phyloP scores from a whole-genome alignment of 2,329 filamentous ascomycete species.

The Botrytis galanthina region DNA sequence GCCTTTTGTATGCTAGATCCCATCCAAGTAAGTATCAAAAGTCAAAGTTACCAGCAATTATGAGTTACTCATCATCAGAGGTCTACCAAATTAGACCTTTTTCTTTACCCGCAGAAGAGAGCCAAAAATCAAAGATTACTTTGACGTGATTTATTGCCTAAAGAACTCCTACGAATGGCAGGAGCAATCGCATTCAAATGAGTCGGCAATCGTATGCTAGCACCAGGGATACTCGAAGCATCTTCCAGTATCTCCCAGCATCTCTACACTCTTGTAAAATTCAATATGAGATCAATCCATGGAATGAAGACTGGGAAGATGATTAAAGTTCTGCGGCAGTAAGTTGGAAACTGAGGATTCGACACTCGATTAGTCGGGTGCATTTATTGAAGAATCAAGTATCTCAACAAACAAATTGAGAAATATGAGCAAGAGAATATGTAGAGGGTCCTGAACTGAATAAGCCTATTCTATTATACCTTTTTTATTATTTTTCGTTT shows the following conservation, averaged over 20 bases:
- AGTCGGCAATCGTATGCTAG: neutral
- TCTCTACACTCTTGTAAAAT: neutral
- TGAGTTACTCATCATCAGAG: neutral
- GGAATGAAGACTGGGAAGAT: neutral
- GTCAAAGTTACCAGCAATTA: neutral
- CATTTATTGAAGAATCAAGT: neutral
- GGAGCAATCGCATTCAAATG: neutral
- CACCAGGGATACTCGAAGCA: neutral
- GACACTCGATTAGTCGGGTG: neutral
- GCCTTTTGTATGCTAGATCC: neutral
- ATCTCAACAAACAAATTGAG: neutral
- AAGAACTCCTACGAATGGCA: neutral
- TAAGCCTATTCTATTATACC: neutral
- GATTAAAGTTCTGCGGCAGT: neutral
- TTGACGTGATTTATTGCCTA: neutral
- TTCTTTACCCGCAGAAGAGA: neutral
- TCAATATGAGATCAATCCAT: neutral
- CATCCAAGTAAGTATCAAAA: neutral
- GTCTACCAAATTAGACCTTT: neutral
- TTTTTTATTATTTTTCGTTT: neutral
- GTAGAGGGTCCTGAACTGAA: neutral
- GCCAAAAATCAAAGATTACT: neutral
- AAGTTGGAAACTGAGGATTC: too few species aligned
- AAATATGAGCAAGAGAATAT: neutral
- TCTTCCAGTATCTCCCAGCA: neutral